phyloP scores from a whole-genome alignment of 2,329 filamentous ascomycete genomes.

The Cladosporium sp. region DNA sequence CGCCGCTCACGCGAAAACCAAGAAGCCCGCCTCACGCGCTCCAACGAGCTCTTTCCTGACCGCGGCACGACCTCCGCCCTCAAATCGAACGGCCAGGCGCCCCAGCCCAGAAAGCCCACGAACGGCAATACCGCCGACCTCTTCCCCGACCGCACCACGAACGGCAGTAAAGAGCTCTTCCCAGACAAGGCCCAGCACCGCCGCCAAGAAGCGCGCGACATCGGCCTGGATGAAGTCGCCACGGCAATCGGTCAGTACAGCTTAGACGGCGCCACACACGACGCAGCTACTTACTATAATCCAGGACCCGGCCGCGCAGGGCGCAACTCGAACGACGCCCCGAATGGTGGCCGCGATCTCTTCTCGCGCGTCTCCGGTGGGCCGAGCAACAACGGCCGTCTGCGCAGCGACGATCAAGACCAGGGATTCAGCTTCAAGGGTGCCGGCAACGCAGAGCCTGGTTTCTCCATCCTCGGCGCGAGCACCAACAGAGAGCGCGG shows the following conservation, averaged over 20 bases:
- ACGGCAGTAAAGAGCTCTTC: slow-evolving; percentile 29
- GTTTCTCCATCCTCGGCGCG: slow-evolving; percentile 29
- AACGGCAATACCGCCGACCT: slow-evolving; percentile 16
- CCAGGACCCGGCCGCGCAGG: slow-evolving; percentile 12
- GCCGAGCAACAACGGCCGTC: neutral
- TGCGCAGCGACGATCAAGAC: slow-evolving; percentile 10
- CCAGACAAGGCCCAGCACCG: slow-evolving; percentile 38
- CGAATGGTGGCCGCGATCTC: slow-evolving; percentile 16
- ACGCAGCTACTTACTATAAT: slow-evolving; percentile 15
- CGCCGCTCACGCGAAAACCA: slow-evolving; percentile 19
- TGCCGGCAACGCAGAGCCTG: slow-evolving; percentile 17
- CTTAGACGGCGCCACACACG: slow-evolving; percentile 16
- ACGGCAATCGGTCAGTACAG: slow-evolving; percentile 22
- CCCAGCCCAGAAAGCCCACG: neutral
- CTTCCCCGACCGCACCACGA: slow-evolving; percentile 20
- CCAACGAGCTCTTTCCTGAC: slow-evolving; percentile 37
- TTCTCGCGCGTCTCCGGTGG: slow-evolving; percentile 18
- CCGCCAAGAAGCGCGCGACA: slow-evolving; percentile 38
- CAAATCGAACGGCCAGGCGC: slow-evolving; percentile 1
- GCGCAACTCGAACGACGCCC: slow-evolving; percentile 6
- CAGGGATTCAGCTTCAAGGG: slow-evolving; percentile 32
- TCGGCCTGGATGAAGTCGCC: slow-evolving; percentile 21
- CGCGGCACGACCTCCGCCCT: slow-evolving; percentile 3
- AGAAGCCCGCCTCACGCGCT: slow-evolving; percentile 20
- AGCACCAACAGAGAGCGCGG: slow-evolving; percentile 13